Base-by-base conservation (phyloP, 2,329 filamentous ascomycete species). In the Paradendryphiella salina region DNA sequence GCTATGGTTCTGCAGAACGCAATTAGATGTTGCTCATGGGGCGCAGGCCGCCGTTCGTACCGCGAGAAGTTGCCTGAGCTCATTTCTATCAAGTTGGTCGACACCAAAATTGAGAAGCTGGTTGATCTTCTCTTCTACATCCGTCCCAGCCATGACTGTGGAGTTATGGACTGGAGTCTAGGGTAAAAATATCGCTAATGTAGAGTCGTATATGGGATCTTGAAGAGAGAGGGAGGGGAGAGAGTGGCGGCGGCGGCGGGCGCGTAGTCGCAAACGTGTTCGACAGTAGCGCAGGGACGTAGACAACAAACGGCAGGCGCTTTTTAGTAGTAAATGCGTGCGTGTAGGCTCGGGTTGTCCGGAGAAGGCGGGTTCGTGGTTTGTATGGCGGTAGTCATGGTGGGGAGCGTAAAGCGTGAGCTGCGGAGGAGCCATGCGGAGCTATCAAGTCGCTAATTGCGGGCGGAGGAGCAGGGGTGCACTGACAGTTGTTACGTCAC, bases 1-100 rank as follows among this genome's bases (percentile, higher is more conserved):
- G 50, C 63, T 61, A 46, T 57, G 59, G 14, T 66, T 58, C 66
- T 70, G 42, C 20, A 41, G 29, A 37, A 9, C 18, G 8, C 38
- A 20, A 32, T 54, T 31, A 52, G 50, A 17, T 17, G 13, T 33
- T 37, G 38, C 35, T 9, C 31, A 44, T 14, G 38, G 20, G 26
- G 23, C 20, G 39, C 35, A n/a, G 11, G 20, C 32, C 20, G 38
- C 42, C 43, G 50, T 39, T 18, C 44, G 29, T 58, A 56, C 53
- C 20, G 40, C 51, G 7, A 65, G 56, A 9, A 65, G 56, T 39
- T 60, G 57, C 6, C 44, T 40, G 47, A 56, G 59, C 23, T 65
- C 59, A 26, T 53, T 56, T 32, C 50, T 50, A 42, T 50, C 41
- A 10, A 65, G 54, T 18, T 54, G 45, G 5, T 56, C 52, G n/a